phyloP scores from a whole-genome alignment of 1,284 basidiomycete species.

The Melampsora larici-populina region DNA sequence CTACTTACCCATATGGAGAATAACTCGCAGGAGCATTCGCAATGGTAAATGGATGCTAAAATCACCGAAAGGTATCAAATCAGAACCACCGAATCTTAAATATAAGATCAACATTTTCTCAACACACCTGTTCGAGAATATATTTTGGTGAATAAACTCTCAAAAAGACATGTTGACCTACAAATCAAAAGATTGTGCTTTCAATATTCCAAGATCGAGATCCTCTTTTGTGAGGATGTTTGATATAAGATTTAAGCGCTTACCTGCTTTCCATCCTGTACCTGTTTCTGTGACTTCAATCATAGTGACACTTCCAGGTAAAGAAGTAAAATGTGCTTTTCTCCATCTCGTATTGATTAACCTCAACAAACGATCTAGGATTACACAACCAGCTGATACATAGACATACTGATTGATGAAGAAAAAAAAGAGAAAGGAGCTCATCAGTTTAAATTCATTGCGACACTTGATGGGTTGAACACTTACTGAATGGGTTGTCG shows the following conservation, averaged over 20 bases:
- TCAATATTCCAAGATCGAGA: too few species aligned
- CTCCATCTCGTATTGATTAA: conserved; percentile 18
- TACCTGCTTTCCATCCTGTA: conserved; percentile 40
- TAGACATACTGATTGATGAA: conserved; percentile 9
- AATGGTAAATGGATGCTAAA: conserved; percentile 43
- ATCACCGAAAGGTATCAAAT: background rate
- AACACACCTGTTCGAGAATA: conserved; percentile 26
- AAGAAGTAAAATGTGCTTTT: conserved; percentile 28
- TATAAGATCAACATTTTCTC: background rate
- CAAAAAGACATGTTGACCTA: conserved; percentile 35
- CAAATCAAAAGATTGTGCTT: conserved; percentile 1
- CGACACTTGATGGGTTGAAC: background rate
- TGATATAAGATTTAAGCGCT: background rate
- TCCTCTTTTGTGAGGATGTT: background rate
- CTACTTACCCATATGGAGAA: conserved; percentile 23
- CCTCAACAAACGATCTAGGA: conserved; percentile 17
- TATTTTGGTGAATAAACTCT: conserved; percentile 33
- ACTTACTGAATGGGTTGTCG: conserved; percentile 29
- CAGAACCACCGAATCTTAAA: too few species aligned
- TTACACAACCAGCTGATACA: conserved; percentile 14
- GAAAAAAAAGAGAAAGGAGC: background rate
- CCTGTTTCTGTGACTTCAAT: conserved; percentile 28
- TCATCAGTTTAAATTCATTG: background rate
- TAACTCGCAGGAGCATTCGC: conserved; percentile 36
- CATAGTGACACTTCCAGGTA: conserved; percentile 31